phyloP scores from a whole-genome alignment of 257 asterid species.

The Jaltomata sinuosa region DNA sequence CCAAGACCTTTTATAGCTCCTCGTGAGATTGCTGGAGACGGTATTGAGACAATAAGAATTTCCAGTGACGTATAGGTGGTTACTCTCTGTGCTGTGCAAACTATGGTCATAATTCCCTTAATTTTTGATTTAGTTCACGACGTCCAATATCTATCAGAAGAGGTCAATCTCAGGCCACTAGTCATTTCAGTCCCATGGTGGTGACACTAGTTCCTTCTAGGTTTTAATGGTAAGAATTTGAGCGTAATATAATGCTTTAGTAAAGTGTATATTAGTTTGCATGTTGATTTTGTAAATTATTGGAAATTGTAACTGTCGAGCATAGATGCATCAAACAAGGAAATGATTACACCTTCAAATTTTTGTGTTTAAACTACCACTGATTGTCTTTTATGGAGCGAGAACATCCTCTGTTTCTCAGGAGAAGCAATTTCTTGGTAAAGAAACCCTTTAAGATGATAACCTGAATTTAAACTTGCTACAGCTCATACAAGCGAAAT shows the following conservation, averaged over 20 bases:
- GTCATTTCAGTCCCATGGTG: background rate
- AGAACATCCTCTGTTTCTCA: background rate
- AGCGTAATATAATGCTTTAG: background rate
- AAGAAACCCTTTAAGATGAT: background rate
- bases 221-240: background rate
- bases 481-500: background rate
- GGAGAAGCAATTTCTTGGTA: background rate
- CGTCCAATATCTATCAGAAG: background rate
- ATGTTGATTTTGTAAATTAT: background rate
- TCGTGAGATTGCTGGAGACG: slow-evolving; percentile 6
- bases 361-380: background rate
- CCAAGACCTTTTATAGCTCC: slow-evolving; percentile 27
- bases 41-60: background rate
- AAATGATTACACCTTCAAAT: background rate
- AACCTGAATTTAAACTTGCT: background rate
- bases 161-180: background rate
- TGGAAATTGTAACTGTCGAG: background rate
- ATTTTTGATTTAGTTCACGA: background rate
- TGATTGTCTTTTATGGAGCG: background rate
- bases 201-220: background rate
- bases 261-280: background rate
- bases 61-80: background rate
- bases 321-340: background rate
- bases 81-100: background rate
- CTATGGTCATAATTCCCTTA: background rate